Conservation (phyloP, 1,139 yeast genomes). For the Zygosaccharomyces pseudobailii region DNA sequence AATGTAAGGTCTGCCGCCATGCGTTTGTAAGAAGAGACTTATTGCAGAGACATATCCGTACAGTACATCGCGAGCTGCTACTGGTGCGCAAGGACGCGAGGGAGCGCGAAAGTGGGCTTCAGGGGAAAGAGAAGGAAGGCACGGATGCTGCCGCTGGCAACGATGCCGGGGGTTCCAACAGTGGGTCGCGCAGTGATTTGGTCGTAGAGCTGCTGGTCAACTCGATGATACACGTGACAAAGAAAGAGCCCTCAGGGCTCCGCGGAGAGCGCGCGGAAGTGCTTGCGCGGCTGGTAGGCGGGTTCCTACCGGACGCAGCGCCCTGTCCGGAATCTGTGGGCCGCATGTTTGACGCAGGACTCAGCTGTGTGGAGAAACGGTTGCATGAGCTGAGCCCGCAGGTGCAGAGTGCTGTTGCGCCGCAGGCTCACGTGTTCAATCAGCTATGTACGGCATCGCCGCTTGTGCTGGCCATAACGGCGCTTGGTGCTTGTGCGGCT, state of each 20-base stretch:
- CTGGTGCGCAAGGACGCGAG: constrained; percentile 8
- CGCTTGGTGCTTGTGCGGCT: constrained; percentile 4
- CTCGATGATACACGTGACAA: constrained; percentile 16
- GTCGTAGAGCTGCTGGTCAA: constrained; percentile 16
- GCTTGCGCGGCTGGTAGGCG: not conserved
- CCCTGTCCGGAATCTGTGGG: not conserved
- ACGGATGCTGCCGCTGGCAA: not conserved
- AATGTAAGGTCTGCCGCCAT: constrained; percentile 64
- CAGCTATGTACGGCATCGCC: not conserved
- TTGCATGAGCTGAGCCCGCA: constrained; percentile 1
- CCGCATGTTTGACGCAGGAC: not conserved
- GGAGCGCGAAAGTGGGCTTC: not conserved
- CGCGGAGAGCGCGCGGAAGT: not conserved
- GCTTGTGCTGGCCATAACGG: not conserved
- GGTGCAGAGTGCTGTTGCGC: not conserved
- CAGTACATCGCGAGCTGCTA: constrained; percentile 50
- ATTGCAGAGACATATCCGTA: constrained; percentile 69
- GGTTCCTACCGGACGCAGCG: not conserved
- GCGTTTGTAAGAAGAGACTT: constrained; percentile 75
- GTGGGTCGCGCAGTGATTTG: constrained; percentile 5
- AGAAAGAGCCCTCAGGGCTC: not conserved
- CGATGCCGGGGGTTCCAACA: not conserved
- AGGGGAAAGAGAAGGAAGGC: not conserved
- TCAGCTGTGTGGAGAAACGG: not conserved
- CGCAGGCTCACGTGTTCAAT: constrained; percentile 1